Conservation (phyloP, 2,329 filamentous ascomycete species). For the Exophiala sp. region DNA sequence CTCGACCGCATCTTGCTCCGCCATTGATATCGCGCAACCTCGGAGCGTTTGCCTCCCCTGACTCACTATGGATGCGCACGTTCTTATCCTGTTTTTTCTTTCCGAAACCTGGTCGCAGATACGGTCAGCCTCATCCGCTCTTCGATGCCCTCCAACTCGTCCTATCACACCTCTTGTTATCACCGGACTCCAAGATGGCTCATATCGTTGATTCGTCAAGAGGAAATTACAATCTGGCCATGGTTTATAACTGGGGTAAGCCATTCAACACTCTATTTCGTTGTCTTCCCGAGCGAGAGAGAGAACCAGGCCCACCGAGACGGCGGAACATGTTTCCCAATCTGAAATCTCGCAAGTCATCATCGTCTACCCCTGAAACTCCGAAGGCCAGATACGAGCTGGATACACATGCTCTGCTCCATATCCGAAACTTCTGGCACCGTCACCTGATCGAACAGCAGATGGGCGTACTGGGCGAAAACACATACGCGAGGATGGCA, state of each 20-base stretch:
- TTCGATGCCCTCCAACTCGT: slow-evolving; percentile 30
- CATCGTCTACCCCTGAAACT: background rate
- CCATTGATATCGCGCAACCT: slow-evolving; percentile 24
- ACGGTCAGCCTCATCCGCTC: slow-evolving; percentile 18
- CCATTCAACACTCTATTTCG: slow-evolving; percentile 29
- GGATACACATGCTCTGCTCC: slow-evolving; percentile 33
- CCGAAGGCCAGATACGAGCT: slow-evolving; percentile 24
- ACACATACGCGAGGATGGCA: slow-evolving; percentile 26
- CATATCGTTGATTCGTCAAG: slow-evolving; percentile 15
- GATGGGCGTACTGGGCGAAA: slow-evolving; percentile 19
- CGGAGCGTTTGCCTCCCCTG: slow-evolving; percentile 20
- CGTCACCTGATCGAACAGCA: slow-evolving; percentile 34
- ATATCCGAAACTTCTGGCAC: slow-evolving; percentile 42
- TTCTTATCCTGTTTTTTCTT: slow-evolving; percentile 24
- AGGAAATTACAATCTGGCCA: slow-evolving; percentile 24
- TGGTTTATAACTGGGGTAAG: slow-evolving; percentile 30
- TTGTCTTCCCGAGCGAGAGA: background rate
- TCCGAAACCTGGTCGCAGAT: slow-evolving; percentile 8
- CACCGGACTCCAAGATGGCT: slow-evolving; percentile 20
- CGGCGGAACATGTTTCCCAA: slow-evolving; percentile 20
- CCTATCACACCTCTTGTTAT: slow-evolving; percentile 33
- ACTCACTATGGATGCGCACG: slow-evolving; percentile 21
- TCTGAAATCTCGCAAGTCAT: background rate
- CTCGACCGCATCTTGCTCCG: slow-evolving; percentile 8
- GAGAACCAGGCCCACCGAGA: background rate